These are phyloP conservation scores for Talaromyces sp. DNA, from an alignment of 2,329 filamentous ascomycete genomes.

Conservation along the genomic window DNA sequence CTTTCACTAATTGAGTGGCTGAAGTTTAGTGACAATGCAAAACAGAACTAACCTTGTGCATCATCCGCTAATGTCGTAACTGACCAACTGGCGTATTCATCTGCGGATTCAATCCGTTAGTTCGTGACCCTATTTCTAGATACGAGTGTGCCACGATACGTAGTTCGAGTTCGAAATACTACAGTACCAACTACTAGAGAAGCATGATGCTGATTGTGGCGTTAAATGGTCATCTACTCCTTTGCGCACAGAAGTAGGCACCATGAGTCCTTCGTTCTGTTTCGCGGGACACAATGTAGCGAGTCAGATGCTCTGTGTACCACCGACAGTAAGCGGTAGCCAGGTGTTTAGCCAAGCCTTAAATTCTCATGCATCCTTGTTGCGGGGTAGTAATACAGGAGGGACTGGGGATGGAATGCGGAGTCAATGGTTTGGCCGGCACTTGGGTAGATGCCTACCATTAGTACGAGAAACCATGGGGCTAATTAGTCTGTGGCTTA, in stretches of 20 bases:
- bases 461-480: background rate
- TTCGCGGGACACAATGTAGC: background rate
- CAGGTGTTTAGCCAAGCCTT: background rate
- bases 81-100: background rate
- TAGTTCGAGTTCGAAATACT: background rate
- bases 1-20: background rate
- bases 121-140: background rate
- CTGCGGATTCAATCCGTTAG: background rate
- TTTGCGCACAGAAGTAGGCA: background rate
- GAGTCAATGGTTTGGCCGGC: background rate
- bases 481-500: background rate
- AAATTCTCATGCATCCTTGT: background rate
- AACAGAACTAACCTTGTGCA: background rate
- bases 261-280: background rate
- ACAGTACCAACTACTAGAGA: conserved; percentile 5
- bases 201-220: background rate
- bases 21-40: background rate
- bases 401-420: background rate
- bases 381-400: background rate
- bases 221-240: background rate
- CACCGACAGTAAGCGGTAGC: too few species aligned
- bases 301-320: background rate
- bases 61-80: background rate
- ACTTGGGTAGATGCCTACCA: conserved; percentile 5
- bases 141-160: background rate